Evolutionary conservation across 1,139 yeast species (phyloP).

Genomic region (Suhomyces choctaworum): DNA sequence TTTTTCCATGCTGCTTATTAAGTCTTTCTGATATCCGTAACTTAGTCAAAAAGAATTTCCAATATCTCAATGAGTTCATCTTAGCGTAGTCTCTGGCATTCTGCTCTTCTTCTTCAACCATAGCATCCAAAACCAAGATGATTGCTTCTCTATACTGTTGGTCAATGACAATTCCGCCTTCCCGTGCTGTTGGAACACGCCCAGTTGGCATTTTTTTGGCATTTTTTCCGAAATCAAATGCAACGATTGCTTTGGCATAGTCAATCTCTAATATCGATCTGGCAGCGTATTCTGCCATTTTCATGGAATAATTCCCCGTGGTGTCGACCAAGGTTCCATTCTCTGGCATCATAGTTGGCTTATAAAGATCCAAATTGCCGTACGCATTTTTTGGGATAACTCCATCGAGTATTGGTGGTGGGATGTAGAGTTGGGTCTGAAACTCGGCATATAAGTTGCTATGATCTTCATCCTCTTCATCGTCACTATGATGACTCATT

Average conservation of each 20-base stretch:
- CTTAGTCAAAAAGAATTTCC: slow-evolving; percentile 75
- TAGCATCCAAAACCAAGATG: slow-evolving; percentile 51
- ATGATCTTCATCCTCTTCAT: slow-evolving; percentile 49
- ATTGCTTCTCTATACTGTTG: slow-evolving; percentile 67
- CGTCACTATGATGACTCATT: slow-evolving; percentile 24
- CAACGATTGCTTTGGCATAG: slow-evolving; percentile 83
- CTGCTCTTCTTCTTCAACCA: slow-evolving; percentile 57
- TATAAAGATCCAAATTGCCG: slow-evolving; percentile 82
- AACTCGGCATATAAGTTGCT: slow-evolving; percentile 68
- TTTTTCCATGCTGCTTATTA: slow-evolving; percentile 63
- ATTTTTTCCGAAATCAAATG: slow-evolving; percentile 65
- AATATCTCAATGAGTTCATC: slow-evolving; percentile 57
- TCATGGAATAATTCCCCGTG: slow-evolving; percentile 32
- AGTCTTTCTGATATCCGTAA: slow-evolving; percentile 71
- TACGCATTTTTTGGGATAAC: slow-evolving; percentile 69
- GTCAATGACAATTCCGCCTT: slow-evolving; percentile 78
- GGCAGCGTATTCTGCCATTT: slow-evolving; percentile 68
- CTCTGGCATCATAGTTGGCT: slow-evolving; percentile 76
- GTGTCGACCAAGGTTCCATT: slow-evolving; percentile 64
- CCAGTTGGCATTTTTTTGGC: slow-evolving; percentile 12
- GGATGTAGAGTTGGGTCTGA: slow-evolving; percentile 70
- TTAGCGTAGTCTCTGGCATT: slow-evolving; percentile 47
- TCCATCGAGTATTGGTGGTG: slow-evolving; percentile 68
- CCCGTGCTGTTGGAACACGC: slow-evolving; percentile 61
- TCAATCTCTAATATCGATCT: slow-evolving; percentile 61